A percentile compares a stretch with the other conserved stretches of the same genome.
Evolutionary conservation across 2,329 filamentous ascomycete species (phyloP).

Genomic region (Neofusicoccum sp.): DNA sequence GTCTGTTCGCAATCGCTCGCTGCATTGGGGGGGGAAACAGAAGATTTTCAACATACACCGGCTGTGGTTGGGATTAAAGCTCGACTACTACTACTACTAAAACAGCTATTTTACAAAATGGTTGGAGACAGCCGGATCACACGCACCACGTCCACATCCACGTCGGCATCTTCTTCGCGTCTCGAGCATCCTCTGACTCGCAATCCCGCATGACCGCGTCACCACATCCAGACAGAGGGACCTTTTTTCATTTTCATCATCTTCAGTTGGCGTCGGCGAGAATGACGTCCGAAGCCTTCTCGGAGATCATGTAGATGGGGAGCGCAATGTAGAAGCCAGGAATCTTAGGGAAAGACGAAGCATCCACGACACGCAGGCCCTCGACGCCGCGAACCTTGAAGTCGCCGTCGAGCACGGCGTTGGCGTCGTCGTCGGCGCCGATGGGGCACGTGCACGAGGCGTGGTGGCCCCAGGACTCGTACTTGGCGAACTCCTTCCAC

Average conservation of each 20-base stretch:
- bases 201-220: background rate
- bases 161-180: background rate
- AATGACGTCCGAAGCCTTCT: constrained; percentile 61
- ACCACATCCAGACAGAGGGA: background rate
- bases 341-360: constrained; percentile 59
- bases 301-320: constrained; percentile 59
- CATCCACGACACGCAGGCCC: constrained; percentile 64
- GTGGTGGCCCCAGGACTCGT: constrained; percentile 53
- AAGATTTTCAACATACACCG: background rate
- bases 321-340: constrained; percentile 58
- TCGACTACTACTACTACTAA: background rate
- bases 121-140: background rate
- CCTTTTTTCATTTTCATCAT: background rate
- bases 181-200: background rate
- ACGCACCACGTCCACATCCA: background rate
- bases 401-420: constrained; percentile 58
- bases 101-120: background rate
- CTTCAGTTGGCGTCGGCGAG: constrained; percentile 5
- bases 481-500: constrained; percentile 38
- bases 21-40: too few relatives aligned
- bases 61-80: constrained; percentile 3
- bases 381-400: constrained; percentile 61
- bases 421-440: constrained; percentile 55
- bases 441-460: constrained; percentile 60
- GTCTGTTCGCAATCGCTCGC: too few relatives aligned